These are phyloP conservation scores for Penicillium frequentans DNA, from an alignment of 2,329 filamentous ascomycete species.

Conservation along the genomic window DNA sequence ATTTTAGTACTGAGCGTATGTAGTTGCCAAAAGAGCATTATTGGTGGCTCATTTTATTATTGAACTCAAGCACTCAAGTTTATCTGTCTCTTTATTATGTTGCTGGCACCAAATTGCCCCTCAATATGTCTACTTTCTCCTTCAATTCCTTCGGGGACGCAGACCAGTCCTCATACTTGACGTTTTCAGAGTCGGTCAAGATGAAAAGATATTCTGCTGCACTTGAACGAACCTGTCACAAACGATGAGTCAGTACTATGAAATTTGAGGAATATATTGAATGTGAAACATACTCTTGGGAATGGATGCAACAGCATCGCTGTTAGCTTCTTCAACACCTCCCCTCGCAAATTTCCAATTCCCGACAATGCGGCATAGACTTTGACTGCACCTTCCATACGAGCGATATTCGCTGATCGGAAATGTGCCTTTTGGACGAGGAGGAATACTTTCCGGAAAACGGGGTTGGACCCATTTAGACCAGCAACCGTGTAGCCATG, in stretches of 20 bases:
- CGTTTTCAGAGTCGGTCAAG: slow-evolving; percentile 29
- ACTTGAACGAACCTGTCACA: slow-evolving; percentile 34
- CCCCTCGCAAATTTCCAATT: slow-evolving; percentile 51
- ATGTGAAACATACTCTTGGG: slow-evolving; percentile 61
- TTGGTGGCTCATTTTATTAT: not conserved
- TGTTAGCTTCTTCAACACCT: slow-evolving; percentile 67
- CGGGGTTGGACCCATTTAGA: slow-evolving; percentile 49
- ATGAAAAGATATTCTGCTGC: slow-evolving; percentile 40
- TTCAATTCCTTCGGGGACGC: slow-evolving; percentile 36
- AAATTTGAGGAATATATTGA: not conserved
- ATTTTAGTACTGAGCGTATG: no score
- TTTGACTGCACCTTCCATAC: slow-evolving; percentile 76
- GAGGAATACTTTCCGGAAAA: slow-evolving; percentile 64
- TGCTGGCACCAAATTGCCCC: slow-evolving; percentile 7
- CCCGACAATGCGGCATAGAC: slow-evolving; percentile 71
- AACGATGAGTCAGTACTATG: not conserved
- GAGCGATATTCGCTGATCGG: slow-evolving; percentile 78
- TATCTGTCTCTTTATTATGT: not conserved
- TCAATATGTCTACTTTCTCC: slow-evolving; percentile 31
- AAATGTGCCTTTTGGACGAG: slow-evolving; percentile 76
- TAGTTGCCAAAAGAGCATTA: not conserved
- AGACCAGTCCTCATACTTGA: slow-evolving; percentile 39
- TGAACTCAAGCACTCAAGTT: no score
- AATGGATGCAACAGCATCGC: slow-evolving; percentile 79
- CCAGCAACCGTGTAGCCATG: slow-evolving; percentile 12